A percentile compares a stretch with the other conserved stretches of the same genome.
These are phyloP conservation scores for Globisporangium mamillatum DNA, from an alignment of 352 stramenopile genomes.

Conservation along the genomic window DNA sequence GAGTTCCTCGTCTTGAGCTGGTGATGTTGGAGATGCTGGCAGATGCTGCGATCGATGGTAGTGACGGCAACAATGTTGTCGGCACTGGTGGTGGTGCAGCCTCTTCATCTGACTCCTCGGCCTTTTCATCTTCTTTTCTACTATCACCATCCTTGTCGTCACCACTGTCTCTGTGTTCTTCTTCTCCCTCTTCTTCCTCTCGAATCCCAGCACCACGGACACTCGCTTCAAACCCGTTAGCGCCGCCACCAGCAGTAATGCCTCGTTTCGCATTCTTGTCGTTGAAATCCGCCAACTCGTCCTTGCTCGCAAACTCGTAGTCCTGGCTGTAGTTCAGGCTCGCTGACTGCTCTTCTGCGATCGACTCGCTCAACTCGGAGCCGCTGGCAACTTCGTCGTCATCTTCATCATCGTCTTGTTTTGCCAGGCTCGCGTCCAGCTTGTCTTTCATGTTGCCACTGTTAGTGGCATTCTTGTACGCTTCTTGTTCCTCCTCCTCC, in stretches of 20 bases:
- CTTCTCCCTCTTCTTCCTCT: neutral
- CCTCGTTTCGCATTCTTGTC: neutral
- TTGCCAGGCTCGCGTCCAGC: slow-evolving; percentile 13
- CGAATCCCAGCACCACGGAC: neutral
- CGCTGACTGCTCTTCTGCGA: slow-evolving; percentile 28
- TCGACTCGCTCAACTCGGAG: slow-evolving; percentile 59
- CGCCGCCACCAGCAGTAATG: neutral
- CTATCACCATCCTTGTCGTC: slow-evolving; percentile 11
- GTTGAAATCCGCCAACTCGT: slow-evolving; percentile 12
- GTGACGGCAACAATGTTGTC: slow-evolving; percentile 20
- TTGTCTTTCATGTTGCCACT: slow-evolving; percentile 9
- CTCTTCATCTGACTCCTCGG: slow-evolving; percentile 11
- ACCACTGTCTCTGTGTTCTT: slow-evolving; percentile 11
- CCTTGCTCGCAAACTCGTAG: slow-evolving; percentile 28
- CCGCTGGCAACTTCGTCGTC: slow-evolving; percentile 51
- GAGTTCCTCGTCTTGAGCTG: slow-evolving; percentile 1
- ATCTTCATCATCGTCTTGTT: slow-evolving; percentile 47
- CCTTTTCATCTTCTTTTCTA: slow-evolving; percentile 26
- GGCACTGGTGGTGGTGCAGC: slow-evolving; percentile 25
- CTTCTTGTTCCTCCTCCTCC: neutral
- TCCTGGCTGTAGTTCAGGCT: slow-evolving; percentile 25
- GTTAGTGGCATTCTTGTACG: neutral
- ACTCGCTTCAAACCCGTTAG: neutral
- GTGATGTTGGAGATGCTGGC: neutral
- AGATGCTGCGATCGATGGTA: slow-evolving; percentile 19